These are phyloP conservation scores for Willaertia magna DNA, from an alignment of 208 protist genomes.

Conservation along the genomic window DNA sequence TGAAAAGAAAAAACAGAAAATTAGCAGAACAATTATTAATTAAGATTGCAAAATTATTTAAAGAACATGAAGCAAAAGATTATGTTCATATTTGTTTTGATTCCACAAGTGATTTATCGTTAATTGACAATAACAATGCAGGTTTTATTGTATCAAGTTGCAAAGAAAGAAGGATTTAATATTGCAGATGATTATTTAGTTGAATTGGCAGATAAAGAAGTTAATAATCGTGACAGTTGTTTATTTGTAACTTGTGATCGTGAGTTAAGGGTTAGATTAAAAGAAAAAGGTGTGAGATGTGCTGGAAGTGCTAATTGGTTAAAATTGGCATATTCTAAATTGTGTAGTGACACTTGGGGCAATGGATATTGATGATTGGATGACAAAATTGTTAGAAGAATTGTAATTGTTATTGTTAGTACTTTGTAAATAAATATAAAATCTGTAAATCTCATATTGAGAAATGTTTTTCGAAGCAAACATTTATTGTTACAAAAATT, in stretches of 20 bases:
- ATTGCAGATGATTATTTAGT: not conserved
- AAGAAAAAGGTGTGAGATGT: not conserved
- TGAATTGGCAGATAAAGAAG: not conserved
- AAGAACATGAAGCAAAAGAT: not conserved
- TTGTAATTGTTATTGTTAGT: too few relatives aligned
- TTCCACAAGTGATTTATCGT: not conserved
- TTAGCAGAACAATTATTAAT: not conserved
- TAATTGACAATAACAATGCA: not conserved
- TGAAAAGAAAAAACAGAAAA: not conserved
- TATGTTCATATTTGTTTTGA: not conserved
- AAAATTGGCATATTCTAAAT: not conserved
- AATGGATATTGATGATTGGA: not conserved
- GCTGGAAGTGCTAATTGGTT: not conserved
- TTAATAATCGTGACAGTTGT: not conserved
- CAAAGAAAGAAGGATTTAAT: not conserved
- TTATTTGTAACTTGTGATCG: not conserved
- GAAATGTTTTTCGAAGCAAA: too few relatives aligned
- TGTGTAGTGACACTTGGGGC: not conserved
- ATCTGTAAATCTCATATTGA: too few relatives aligned
- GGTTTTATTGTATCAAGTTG: not conserved
- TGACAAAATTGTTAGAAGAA: not conserved
- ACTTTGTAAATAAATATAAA: too few relatives aligned
- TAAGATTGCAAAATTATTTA: not conserved
- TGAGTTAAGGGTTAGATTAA: not conserved
- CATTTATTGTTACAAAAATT: too few relatives aligned